Base-by-base conservation (phyloP, 768 basidiomycete species). In the Hortiboletus flavorubellus region DNA sequence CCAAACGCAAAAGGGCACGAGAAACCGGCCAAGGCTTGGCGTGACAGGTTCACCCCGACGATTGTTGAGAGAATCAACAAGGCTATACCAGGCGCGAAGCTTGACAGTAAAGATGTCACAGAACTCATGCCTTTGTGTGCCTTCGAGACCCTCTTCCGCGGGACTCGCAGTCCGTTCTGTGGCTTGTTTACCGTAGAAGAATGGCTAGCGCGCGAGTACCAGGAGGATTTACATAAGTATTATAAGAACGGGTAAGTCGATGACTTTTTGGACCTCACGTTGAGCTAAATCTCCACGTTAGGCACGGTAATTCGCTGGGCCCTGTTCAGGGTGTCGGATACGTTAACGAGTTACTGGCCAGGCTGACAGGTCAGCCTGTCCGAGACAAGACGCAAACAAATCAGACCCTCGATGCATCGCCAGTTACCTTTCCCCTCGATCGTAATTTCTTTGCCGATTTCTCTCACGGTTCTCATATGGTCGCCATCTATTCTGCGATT, bases 271-370 rank as follows among this genome's bases (percentile, higher is more conserved):
- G 21, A 31, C 33, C 2, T 5, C 33, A 16, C 47, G 12, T 8
- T 29, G 43, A 7, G 26, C 52, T 59, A 45, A 56, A 43, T 46
- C 9, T 26, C 5, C 11, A 41, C 18, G n/a, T 9, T 55, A 89
- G 87, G 21, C 80, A 89, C 55, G 90, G 91, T 4, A 82, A 84
- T 56, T 59, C 68, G 2, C 74, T 93, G 2, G 91, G 91, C 2
- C 85, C 75, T 5, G 83, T 91, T 8, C 89, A 91, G 66, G 91
- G 91, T 33, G 85, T 93, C 4, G 93, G 93, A 7, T 96, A 89
- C 66, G 76, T 90, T 64, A 93, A 93, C 67, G 93, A 95, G 72
- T 80, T 96, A 16, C 68, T 95, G 21, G 89, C 91, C 0, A 83
- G 94, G 11, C 77, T 96, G 41, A 89, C 86, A 0, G 76, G 77